phyloP scores from a whole-genome alignment of 495 filamentous ascomycete species.

The Durotheca rogersii region DNA sequence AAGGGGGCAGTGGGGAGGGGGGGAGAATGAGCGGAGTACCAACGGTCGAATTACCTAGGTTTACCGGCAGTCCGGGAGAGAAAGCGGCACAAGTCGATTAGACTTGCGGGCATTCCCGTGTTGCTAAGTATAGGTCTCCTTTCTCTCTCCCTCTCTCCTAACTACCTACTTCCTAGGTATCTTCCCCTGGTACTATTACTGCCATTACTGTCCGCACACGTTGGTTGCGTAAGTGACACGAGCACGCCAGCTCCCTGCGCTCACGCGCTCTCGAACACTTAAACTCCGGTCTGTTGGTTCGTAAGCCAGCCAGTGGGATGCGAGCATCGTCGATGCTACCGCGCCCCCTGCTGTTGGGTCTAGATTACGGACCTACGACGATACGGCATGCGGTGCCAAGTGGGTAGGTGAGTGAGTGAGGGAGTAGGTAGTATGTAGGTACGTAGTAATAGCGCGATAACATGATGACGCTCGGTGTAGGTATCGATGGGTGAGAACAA shows the following conservation, averaged over 20 bases:
- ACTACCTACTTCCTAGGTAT: not conserved
- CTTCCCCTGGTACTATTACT: too few species aligned
- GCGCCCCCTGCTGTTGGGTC: conserved; percentile 1
- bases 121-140: conserved; percentile 10
- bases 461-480: conserved; percentile 2
- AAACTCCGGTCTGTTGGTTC: conserved; percentile 1
- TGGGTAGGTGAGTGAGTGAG: too few species aligned
- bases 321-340: conserved; percentile 2
- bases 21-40: conserved; percentile 4
- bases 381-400: too few species aligned
- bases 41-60: conserved; percentile 13
- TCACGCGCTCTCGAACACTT: too few species aligned
- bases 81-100: conserved; percentile 13
- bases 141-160: not conserved
- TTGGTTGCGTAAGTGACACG: too few species aligned
- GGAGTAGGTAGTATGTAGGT: too few species aligned
- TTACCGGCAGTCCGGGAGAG: conserved; percentile 19
- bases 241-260: too few species aligned
- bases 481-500: not conserved
- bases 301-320: conserved; percentile 28
- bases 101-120: conserved; percentile 26
- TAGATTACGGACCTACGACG: conserved; percentile 1
- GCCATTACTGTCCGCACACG: too few species aligned
- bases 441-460: too few species aligned
- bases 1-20: not conserved